Conservation (phyloP, 768 basidiomycete genomes). For the Cyclocybe aegerita region DNA sequence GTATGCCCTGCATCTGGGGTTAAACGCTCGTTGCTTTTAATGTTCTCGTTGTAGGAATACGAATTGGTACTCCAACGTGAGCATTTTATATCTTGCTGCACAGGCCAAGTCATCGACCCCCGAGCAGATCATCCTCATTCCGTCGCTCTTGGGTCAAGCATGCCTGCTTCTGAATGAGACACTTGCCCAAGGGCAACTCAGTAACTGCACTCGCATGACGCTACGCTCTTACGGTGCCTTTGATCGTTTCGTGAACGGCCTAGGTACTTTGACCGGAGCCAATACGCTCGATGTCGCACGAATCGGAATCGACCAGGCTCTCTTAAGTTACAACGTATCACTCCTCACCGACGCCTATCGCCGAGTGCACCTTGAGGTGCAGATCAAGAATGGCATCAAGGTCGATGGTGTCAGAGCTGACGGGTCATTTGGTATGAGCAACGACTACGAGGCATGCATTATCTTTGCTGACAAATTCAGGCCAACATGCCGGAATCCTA, state of each 20-base stretch:
- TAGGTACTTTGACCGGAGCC: constrained; percentile 58
- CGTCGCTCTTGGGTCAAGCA: constrained; percentile 52
- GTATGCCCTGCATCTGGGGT: constrained; percentile 18
- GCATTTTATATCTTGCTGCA: constrained; percentile 11
- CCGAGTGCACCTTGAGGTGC: constrained; percentile 51
- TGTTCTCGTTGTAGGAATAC: constrained; percentile 45
- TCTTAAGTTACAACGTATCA: constrained; percentile 39
- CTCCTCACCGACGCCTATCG: constrained; percentile 49
- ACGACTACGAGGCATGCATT: not conserved
- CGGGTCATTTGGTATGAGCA: constrained; percentile 43
- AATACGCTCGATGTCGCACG: constrained; percentile 66
- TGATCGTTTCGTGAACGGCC: constrained; percentile 37
- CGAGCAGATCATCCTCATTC: constrained; percentile 57
- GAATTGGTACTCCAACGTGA: constrained; percentile 64
- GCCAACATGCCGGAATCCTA: constrained; percentile 61
- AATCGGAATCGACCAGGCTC: constrained; percentile 54
- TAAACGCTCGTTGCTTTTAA: constrained; percentile 5
- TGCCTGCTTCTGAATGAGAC: constrained; percentile 55
- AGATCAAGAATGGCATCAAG: constrained; percentile 42
- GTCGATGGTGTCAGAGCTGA: constrained; percentile 64
- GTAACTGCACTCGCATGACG: constrained; percentile 50
- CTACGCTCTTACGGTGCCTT: constrained; percentile 51
- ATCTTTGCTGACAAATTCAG: constrained; percentile 16
- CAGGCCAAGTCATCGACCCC: not conserved
- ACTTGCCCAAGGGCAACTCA: constrained; percentile 39